Conservation (phyloP, 306 rosid genomes). For the Prunus fruticosa region DNA sequence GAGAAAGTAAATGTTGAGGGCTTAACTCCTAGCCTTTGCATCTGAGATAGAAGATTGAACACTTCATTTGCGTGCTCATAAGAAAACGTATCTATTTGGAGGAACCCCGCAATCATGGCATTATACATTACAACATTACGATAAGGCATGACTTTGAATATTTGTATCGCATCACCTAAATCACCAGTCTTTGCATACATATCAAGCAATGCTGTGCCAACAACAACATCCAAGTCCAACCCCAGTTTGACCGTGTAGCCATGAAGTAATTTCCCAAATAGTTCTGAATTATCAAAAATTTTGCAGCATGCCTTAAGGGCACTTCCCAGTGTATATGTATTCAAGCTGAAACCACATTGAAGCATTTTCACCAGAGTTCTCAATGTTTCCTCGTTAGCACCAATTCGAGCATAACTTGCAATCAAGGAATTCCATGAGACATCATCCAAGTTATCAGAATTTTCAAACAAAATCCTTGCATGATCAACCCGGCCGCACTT, state of each 20-base stretch:
- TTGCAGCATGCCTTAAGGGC: conserved; percentile 44
- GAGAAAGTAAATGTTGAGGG: conserved; percentile 59
- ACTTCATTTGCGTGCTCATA: conserved; percentile 31
- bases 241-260: conserved; percentile 36
- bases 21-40: conserved; percentile 44
- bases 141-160: conserved; percentile 29
- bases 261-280: conserved; percentile 45
- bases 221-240: conserved; percentile 43
- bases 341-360: conserved; percentile 34
- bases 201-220: conserved; percentile 53
- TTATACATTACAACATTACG: conserved; percentile 45
- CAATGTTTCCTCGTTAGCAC: conserved; percentile 29
- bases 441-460: conserved; percentile 34
- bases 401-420: conserved; percentile 44
- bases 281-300: conserved; percentile 10
- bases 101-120: conserved; percentile 54
- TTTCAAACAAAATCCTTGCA: conserved; percentile 48
- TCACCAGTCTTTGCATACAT: conserved; percentile 55
- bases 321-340: conserved; percentile 53
- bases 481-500: conserved; percentile 33
- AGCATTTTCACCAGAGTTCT: conserved; percentile 43
- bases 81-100: conserved; percentile 27
- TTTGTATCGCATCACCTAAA: conserved; percentile 35
- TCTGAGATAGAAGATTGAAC: conserved; percentile 39
- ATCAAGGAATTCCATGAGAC: conserved; percentile 60